A percentile compares a stretch with the other conserved stretches of the same genome.
Evolutionary conservation across 495 filamentous ascomycete species (phyloP).

Genomic region (Aspergillus asperescens): DNA sequence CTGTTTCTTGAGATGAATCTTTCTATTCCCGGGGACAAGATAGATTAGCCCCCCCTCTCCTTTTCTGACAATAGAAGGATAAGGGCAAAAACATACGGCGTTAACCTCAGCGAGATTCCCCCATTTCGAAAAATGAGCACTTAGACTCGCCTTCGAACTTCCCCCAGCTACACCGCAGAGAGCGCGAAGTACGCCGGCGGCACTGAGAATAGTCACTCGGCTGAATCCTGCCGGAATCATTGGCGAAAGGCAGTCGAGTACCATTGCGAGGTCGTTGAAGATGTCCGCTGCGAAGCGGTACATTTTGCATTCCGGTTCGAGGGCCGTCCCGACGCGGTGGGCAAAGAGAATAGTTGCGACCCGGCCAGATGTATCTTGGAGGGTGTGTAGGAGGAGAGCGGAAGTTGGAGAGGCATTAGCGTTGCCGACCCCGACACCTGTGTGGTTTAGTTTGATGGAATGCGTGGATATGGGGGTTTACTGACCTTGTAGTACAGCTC

Average conservation of each 20-base stretch:
- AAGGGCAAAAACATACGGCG: slow-evolving; percentile 55
- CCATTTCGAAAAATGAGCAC: slow-evolving; percentile 81
- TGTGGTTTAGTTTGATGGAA: neutral
- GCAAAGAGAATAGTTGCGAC: slow-evolving; percentile 91
- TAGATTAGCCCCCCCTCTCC: too few species aligned
- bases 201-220: slow-evolving; percentile 66
- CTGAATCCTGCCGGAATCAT: slow-evolving; percentile 59
- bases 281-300: slow-evolving; percentile 87
- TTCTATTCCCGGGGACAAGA: slow-evolving; percentile 46
- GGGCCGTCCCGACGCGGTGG: slow-evolving; percentile 73
- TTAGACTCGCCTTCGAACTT: slow-evolving; percentile 84
- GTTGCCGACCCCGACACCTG: slow-evolving; percentile 87
- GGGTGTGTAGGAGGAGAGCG: slow-evolving; percentile 77
- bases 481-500: slow-evolving; percentile 81
- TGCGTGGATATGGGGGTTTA: neutral
- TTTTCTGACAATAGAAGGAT: too few species aligned
- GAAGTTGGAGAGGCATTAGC: slow-evolving; percentile 77
- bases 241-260: slow-evolving; percentile 83
- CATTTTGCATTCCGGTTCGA: slow-evolving; percentile 91
- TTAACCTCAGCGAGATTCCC: slow-evolving; percentile 94
- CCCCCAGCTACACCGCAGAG: slow-evolving; percentile 87
- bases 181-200: slow-evolving; percentile 69
- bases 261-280: slow-evolving; percentile 87
- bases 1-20: slow-evolving; percentile 93
- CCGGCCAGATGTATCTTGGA: slow-evolving; percentile 79